These are phyloP conservation scores for Aspergillus fischeri DNA, from an alignment of 2,329 filamentous ascomycete genomes.

Conservation along the genomic window DNA sequence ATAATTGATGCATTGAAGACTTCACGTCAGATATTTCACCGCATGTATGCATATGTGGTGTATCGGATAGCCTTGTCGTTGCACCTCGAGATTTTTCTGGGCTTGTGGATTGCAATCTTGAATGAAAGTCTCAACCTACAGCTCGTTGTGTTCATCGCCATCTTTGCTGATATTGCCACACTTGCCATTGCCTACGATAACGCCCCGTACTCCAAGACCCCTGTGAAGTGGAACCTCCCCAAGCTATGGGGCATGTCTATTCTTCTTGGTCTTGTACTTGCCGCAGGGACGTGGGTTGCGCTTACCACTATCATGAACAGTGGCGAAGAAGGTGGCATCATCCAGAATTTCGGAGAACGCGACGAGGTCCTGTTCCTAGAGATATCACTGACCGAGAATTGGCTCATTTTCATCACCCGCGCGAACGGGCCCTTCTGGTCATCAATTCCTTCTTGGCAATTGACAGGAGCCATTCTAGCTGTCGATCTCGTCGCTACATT, in stretches of 20 bases:
- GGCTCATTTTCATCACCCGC: slow-evolving; percentile 95
- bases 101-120: slow-evolving; percentile 84
- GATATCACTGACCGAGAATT: slow-evolving; percentile 88
- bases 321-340: slow-evolving; percentile 71
- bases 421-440: slow-evolving; percentile 92
- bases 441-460: slow-evolving; percentile 81
- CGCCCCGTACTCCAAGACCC: slow-evolving; percentile 76
- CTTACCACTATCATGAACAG: slow-evolving; percentile 75
- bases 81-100: slow-evolving; percentile 86
- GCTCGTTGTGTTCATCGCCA: slow-evolving; percentile 88
- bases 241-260: slow-evolving; percentile 93
- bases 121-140: slow-evolving; percentile 81
- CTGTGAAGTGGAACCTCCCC: slow-evolving; percentile 92
- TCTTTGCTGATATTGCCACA: slow-evolving; percentile 89
- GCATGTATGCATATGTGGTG: slow-evolving; percentile 94
- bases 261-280: slow-evolving; percentile 74
- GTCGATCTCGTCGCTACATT: slow-evolving; percentile 82
- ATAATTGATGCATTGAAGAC: slow-evolving; percentile 93
- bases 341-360: slow-evolving; percentile 80
- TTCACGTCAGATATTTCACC: slow-evolving; percentile 91
- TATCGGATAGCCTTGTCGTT: slow-evolving; percentile 92
- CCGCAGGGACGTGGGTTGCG: slow-evolving; percentile 81
- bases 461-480: slow-evolving; percentile 69
- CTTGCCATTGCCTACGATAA: slow-evolving; percentile 92
- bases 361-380: slow-evolving; percentile 84